Evolutionary conservation across 371 early-diverging fungal genomes (phyloP).

Genomic region (Entomophthora muscae): DNA sequence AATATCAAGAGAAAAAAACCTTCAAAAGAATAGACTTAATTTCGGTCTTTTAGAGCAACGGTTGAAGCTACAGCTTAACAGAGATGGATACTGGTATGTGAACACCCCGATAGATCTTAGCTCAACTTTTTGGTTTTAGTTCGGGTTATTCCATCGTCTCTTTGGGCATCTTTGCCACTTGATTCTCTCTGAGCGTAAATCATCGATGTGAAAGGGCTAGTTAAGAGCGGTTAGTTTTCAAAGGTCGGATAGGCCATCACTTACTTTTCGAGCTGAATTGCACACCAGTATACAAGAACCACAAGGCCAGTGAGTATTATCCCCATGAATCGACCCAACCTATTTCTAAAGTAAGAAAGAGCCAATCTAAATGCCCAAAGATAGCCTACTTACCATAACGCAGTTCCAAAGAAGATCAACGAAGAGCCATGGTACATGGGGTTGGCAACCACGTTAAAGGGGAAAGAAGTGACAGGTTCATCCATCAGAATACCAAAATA

Average conservation of each 20-base stretch:
- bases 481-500: slow-evolving; percentile 89
- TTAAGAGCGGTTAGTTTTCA: background rate
- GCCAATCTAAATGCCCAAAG: too few relatives aligned
- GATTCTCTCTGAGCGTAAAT: slow-evolving; percentile 59
- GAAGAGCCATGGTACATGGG: slow-evolving; percentile 93
- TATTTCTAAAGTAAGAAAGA: slow-evolving; percentile 10
- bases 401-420: slow-evolving; percentile 63
- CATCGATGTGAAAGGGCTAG: slow-evolving; percentile 57
- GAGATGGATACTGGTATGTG: too few relatives aligned
- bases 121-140: too few relatives aligned
- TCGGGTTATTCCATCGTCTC: too few relatives aligned
- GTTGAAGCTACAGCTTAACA: too few relatives aligned
- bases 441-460: slow-evolving; percentile 77
- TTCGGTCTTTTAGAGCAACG: too few relatives aligned
- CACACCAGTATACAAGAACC: slow-evolving; percentile 50
- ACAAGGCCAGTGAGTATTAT: slow-evolving; percentile 47
- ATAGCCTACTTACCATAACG: slow-evolving; percentile 67
- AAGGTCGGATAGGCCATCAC: slow-evolving; percentile 8
- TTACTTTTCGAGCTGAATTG: slow-evolving; percentile 64
- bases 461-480: slow-evolving; percentile 69
- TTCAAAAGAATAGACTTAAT: too few relatives aligned
- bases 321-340: slow-evolving; percentile 46
- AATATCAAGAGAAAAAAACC: too few relatives aligned
- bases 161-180: too few relatives aligned
- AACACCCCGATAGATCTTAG: too few relatives aligned